Conservation (phyloP, 345 rosid genomes). For the Gossypium sturtianum region DNA sequence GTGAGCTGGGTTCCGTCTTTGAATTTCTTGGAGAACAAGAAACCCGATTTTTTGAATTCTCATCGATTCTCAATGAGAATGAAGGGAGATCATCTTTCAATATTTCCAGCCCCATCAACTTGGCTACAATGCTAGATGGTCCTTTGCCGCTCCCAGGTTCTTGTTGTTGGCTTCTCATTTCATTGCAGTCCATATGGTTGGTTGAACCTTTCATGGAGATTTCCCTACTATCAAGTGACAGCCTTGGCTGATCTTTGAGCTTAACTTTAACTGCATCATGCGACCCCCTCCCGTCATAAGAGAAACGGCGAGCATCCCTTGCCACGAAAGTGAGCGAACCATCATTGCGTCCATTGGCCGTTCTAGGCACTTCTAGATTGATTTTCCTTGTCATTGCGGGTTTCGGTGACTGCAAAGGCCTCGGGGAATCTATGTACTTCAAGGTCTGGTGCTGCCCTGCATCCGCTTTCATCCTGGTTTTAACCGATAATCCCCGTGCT, state of each 20-base stretch:
- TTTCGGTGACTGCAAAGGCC: conserved; percentile 48
- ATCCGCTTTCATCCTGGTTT: conserved; percentile 28
- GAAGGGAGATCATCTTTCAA: conserved; percentile 25
- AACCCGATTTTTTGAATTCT: conserved; percentile 29
- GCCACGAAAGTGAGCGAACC: conserved; percentile 26
- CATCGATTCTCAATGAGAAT: conserved; percentile 26
- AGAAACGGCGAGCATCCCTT: conserved; percentile 71
- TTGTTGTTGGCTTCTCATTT: conserved; percentile 27
- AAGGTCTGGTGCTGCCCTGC: conserved; percentile 31
- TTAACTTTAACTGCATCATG: conserved; percentile 45
- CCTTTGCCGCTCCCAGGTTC: conserved; percentile 49
- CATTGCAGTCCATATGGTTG: conserved; percentile 27
- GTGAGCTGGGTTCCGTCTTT: conserved; percentile 40
- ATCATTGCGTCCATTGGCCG: conserved; percentile 33
- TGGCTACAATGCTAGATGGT: conserved; percentile 72
- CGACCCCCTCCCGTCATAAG: conserved; percentile 76
- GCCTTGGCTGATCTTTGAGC: conserved; percentile 78
- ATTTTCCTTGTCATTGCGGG: conserved; percentile 37
- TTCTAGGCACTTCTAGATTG: conserved; percentile 27
- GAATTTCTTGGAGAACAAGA: conserved; percentile 48
- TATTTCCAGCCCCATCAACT: conserved; percentile 85
- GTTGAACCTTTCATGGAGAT: conserved; percentile 37
- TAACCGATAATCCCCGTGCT: conserved; percentile 36
- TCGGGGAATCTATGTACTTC: conserved; percentile 65
- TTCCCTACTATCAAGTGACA: conserved; percentile 80